Evolutionary conservation across 1,284 basidiomycete genomes (phyloP), one percentile per base, ranked within the genome.

Genomic region (Filobasidium uniguttulatum): DNA sequence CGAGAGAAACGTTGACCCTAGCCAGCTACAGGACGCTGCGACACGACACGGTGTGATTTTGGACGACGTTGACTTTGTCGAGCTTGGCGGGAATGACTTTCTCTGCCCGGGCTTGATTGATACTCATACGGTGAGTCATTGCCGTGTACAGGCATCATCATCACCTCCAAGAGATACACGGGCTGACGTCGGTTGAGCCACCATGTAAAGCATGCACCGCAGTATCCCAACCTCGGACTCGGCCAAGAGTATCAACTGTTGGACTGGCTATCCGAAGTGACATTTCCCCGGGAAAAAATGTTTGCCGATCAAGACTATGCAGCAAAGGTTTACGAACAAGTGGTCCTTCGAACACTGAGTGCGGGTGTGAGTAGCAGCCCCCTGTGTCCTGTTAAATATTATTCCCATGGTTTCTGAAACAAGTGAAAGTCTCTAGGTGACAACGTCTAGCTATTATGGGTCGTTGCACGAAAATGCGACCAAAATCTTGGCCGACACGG

Each of bases 361-460:
- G 76, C 70, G 35, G 89, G 89, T 43, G 86, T 88, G 62, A 63
- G 81, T 72, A 19, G 38, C 45, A 26, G 8, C 50, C 17, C 12
- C 12, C 49, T 22, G 34, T 43, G 19, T 15, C 45, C 14, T 15
- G 25, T 20, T 22, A 33, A 34, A 31, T 3, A 19, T 41, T 30
- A 26, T 29, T 40, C 40, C 5, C 19, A 6, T 15, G n/a, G 17
- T 14, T 33, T 2, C 12, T 35, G n/a, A 5, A 19, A 0, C 9
- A 7, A 35, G 33, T 50, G 46, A 17, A 55, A 43, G 17, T 48
- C 45, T 31, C 12, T 56, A 88, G 85, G 94, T 89, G 0, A 93
- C 90, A 0, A 94, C 89, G 0, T 86, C 83, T 57, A 93, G 87
- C 66, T 94, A 94, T 68, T 96, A 88, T 65, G 85, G 80, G 10